Base-by-base conservation (phyloP, 768 basidiomycete species). In the Phylloporus arenicola region DNA sequence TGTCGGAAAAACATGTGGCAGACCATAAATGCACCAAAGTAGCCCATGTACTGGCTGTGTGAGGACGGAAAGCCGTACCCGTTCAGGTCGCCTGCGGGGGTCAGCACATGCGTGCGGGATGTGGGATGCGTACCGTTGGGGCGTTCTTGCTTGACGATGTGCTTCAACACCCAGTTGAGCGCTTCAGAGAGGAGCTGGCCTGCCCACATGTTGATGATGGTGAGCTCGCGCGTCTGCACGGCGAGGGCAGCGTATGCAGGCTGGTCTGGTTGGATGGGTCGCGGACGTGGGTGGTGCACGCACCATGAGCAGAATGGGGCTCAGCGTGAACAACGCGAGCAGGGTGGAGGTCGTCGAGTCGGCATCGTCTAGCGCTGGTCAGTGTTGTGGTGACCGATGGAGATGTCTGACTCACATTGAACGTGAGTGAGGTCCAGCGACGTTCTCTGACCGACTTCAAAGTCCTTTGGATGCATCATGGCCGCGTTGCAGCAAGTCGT, bases 41-140 rank as follows among this genome's bases (percentile, higher is more conserved):
- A 92, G 14, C 82, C 90, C 90, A 92, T 91, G 64, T 84, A 90
- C 67, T 92, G 90, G 66, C 87, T 88, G 61, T 92, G 90, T 13
- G 88, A 90, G 1, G 89, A 91, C 0, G 90, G 90, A 58, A 92
- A 92, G 7, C 88, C 90, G 61, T 90, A 92, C 13, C 89, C 89
- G 48, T 77, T 77, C 17, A 68, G 47, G 20, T 63, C 50, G 12
- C 48, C 65, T 68, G 6, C 24, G 27, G 20, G 14, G 16, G 44
- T 59, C 34, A 56, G 52, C 24, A 16, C 13, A 31, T 6, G 42
- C 13, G 27, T 29, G 3, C 19, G 25, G 20, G 19, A 6, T 24
- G 33, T 17, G 12, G 12, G 30, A 43, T 6, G 68, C 79, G 52
- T 54, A 88, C 89, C 69, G 52, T 70, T 68, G 0, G 90, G 90